Evolutionary conservation across 257 asterid genomes (phyloP).

Genomic region (Solanum sitiens): DNA sequence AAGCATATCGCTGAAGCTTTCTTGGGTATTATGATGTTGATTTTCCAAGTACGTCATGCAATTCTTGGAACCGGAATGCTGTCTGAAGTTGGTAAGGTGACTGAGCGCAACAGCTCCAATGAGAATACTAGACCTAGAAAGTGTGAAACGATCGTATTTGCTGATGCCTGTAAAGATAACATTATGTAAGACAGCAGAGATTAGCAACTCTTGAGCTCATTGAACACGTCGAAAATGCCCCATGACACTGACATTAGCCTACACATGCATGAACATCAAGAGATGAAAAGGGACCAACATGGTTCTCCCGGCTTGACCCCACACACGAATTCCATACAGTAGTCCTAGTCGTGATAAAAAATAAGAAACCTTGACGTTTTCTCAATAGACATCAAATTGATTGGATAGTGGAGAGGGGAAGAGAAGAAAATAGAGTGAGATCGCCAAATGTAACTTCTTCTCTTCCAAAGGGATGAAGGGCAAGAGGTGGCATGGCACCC

Average conservation of each 20-base stretch:
- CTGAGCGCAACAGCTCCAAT: constrained; percentile 82
- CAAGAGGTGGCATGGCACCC: neutral
- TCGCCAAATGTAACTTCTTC: neutral
- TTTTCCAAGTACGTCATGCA: constrained; percentile 24
- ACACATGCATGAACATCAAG: neutral
- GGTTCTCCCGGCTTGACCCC: neutral
- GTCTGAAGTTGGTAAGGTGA: constrained; percentile 75
- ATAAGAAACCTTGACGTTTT: neutral
- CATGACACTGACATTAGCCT: neutral
- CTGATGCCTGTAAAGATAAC: constrained; percentile 61
- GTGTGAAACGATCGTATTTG: constrained; percentile 88
- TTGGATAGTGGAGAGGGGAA: neutral
- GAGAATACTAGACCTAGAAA: constrained; percentile 80
- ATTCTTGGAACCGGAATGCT: constrained; percentile 44
- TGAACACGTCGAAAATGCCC: neutral
- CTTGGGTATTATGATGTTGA: neutral
- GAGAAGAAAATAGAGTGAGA: neutral
- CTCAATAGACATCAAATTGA: neutral
- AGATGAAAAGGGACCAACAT: neutral
- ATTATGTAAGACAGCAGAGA: neutral
- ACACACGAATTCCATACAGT: neutral
- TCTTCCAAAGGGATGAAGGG: neutral
- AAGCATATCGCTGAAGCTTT: neutral
- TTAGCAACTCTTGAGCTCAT: neutral
- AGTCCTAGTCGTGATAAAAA: neutral